These are phyloP conservation scores for Bimuria novae-zelandiae DNA, from an alignment of 2,329 filamentous ascomycete genomes.

Conservation along the genomic window DNA sequence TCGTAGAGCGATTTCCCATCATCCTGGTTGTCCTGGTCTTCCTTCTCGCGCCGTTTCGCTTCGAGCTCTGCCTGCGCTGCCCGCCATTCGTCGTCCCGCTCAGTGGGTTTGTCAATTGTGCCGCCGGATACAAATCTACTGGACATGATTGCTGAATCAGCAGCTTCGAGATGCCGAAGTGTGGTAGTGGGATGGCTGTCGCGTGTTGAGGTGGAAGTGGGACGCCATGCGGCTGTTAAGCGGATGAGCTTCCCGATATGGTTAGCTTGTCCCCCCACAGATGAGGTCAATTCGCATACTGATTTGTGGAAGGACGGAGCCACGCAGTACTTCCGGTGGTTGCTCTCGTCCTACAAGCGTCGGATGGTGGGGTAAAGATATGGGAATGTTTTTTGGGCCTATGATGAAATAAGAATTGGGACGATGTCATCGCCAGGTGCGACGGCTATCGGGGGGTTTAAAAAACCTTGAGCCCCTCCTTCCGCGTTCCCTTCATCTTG, in stretches of 20 bases:
- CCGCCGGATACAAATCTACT: constrained; percentile 60
- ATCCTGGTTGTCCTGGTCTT: constrained; percentile 55
- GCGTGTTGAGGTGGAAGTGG: neutral
- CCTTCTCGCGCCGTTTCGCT: constrained; percentile 60
- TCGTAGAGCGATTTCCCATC: constrained; percentile 72
- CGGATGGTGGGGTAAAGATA: neutral
- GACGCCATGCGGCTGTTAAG: neutral
- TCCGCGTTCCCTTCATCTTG: no score
- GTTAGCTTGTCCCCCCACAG: neutral
- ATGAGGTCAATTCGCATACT: neutral
- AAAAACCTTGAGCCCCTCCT: neutral
- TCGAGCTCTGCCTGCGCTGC: constrained; percentile 68
- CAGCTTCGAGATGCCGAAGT: neutral
- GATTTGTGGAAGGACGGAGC: constrained; percentile 1
- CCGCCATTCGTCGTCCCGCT: constrained; percentile 64
- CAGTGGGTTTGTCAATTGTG: constrained; percentile 47
- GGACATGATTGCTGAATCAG: constrained; percentile 36
- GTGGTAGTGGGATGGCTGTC: neutral
- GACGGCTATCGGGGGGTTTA: constrained; percentile 2
- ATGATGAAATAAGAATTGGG: constrained; percentile 9
- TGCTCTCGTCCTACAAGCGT: neutral
- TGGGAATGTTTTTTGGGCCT: neutral
- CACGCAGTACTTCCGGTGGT: constrained; percentile 4
- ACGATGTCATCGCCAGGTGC: neutral
- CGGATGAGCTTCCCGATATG: constrained; percentile 1